A percentile compares a stretch with the other conserved stretches of the same genome.
phyloP scores from a whole-genome alignment of 208 protist species.

The Trypanosoma avium region DNA sequence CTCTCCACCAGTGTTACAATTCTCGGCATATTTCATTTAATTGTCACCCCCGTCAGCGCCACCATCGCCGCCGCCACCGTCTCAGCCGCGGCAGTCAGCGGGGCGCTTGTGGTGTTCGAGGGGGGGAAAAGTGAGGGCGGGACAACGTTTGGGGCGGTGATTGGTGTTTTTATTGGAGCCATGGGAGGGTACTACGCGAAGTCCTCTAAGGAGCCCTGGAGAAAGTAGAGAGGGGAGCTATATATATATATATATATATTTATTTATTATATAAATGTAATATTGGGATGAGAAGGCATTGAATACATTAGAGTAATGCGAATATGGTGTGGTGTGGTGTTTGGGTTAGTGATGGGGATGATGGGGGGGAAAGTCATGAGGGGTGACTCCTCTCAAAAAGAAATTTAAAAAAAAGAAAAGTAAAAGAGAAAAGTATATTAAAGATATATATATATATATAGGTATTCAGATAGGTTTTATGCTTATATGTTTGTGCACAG shows the following conservation, averaged over 20 bases:
- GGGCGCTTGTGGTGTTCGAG: conserved; percentile 74
- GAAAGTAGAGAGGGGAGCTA: conserved; percentile 59
- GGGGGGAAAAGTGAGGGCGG: conserved; percentile 64
- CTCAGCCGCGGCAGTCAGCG: conserved; percentile 59
- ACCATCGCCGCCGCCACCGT: conserved; percentile 63
- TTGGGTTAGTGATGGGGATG: too few relatives aligned
- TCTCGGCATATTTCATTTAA: conserved; percentile 77
- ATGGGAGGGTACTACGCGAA: conserved; percentile 89
- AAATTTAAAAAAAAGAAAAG: not conserved
- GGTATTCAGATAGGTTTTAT: too few relatives aligned
- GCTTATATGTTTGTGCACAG: too few relatives aligned
- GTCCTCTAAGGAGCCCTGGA: conserved; percentile 86
- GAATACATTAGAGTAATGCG: too few relatives aligned
- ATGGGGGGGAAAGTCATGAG: too few relatives aligned
- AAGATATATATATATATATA: not conserved
- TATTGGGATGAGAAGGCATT: too few relatives aligned
- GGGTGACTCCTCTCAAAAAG: too few relatives aligned
- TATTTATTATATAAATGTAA: too few relatives aligned
- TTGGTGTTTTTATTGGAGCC: conserved; percentile 75
- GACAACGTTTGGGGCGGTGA: conserved; percentile 76
- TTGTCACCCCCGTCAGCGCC: conserved; percentile 73
- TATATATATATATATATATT: too few relatives aligned
- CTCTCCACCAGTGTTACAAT: conserved; percentile 65
- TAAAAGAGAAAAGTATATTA: not conserved
- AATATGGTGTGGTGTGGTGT: too few relatives aligned